phyloP scores from a whole-genome alignment of 1,284 basidiomycete genomes.

The Dichomitus squalens region DNA sequence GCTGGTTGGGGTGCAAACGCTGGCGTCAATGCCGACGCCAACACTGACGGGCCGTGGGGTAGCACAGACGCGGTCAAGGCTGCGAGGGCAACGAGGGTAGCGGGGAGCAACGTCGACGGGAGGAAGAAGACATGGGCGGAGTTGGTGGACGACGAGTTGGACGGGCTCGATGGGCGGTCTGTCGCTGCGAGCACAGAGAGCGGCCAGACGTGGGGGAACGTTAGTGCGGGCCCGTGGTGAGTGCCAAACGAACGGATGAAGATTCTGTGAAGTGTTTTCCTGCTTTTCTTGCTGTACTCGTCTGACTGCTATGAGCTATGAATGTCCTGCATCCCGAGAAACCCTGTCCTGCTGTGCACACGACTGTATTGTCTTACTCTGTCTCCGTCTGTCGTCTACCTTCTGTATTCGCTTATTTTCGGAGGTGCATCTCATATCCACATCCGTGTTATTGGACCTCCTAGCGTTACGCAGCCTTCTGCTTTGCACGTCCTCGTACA shows the following conservation, averaged over 20 bases:
- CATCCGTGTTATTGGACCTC: too few relatives aligned
- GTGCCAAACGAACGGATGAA: background rate
- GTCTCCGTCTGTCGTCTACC: background rate
- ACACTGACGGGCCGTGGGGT: conserved; percentile 9
- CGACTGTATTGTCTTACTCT: background rate
- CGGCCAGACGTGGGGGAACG: conserved; percentile 19
- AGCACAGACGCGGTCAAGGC: conserved; percentile 9
- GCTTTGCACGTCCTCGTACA: background rate
- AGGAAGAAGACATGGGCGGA: conserved; percentile 18
- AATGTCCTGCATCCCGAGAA: background rate
- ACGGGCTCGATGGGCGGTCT: conserved; percentile 15
- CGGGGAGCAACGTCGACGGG: background rate
- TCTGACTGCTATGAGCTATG: too few relatives aligned
- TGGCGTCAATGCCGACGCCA: too few relatives aligned
- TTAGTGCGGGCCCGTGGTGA: conserved; percentile 25
- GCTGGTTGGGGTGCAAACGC: conserved; percentile 6
- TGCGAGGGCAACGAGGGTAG: background rate
- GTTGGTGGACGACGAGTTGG: conserved; percentile 14
- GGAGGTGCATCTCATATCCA: too few relatives aligned
- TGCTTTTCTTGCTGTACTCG: background rate
- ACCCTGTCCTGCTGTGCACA: background rate
- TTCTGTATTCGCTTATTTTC: too few relatives aligned
- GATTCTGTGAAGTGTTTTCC: too few relatives aligned
- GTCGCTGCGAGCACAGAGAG: conserved; percentile 18
- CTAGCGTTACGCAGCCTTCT: too few relatives aligned